These are phyloP conservation scores for Miscanthus sacchariflorus DNA, from an alignment of 202 grass and related monocot genomes.

Conservation along the genomic window DNA sequence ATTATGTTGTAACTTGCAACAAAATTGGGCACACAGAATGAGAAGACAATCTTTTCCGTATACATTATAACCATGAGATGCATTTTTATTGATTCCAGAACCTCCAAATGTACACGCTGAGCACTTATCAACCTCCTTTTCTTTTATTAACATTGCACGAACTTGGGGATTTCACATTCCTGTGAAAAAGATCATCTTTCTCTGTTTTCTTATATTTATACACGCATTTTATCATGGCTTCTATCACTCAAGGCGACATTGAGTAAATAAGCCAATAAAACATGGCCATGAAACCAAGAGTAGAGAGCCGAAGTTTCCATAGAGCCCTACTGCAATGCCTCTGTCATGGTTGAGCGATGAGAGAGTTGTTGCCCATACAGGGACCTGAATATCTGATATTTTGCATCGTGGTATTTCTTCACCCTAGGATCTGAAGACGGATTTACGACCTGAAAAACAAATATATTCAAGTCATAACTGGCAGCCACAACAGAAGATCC, in stretches of 20 bases:
- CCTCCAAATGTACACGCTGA: background rate
- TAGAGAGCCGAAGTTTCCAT: background rate
- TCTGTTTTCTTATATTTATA: background rate
- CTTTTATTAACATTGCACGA: background rate
- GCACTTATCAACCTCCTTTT: background rate
- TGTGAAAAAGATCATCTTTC: background rate
- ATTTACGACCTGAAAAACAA: slow-evolving; percentile 68
- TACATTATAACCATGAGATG: background rate
- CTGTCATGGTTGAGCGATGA: slow-evolving; percentile 62
- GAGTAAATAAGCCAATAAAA: slow-evolving; percentile 9
- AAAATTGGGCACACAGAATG: background rate
- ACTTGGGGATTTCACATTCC: background rate
- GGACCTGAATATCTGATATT: slow-evolving; percentile 88
- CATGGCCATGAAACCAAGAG: slow-evolving; percentile 10
- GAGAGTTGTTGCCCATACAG: slow-evolving; percentile 86
- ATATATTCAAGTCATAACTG: slow-evolving; percentile 12
- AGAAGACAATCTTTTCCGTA: background rate
- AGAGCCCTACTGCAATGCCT: slow-evolving; percentile 66
- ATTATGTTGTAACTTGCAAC: slow-evolving; percentile 3
- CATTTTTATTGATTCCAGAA: slow-evolving; percentile 18
- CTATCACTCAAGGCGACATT: background rate
- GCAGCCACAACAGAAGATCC: background rate
- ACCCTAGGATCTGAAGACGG: slow-evolving; percentile 79
- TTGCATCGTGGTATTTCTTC: slow-evolving; percentile 90
- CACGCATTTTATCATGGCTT: background rate